phyloP scores from a whole-genome alignment of 139 green algal species.

The Coccomyxa sp. region DNA sequence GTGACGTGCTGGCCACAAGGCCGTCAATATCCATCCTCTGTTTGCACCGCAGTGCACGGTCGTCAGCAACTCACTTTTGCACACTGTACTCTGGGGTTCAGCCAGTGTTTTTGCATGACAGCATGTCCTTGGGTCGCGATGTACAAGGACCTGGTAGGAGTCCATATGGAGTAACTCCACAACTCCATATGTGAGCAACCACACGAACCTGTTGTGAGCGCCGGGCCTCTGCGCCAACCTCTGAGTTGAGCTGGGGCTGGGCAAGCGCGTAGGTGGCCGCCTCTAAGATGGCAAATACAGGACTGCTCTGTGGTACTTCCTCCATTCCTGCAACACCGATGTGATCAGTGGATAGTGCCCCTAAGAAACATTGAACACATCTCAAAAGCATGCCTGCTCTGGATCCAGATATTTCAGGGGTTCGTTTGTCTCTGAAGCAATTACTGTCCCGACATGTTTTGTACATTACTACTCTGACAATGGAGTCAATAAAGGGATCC shows the following conservation, averaged over 20 bases:
- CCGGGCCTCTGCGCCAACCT: slow-evolving; percentile 4
- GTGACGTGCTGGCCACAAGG: slow-evolving; percentile 5
- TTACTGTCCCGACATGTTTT: too few relatives aligned
- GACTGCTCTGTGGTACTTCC: background rate
- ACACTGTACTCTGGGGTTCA: too few relatives aligned
- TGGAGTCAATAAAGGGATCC: too few relatives aligned
- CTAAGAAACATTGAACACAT: too few relatives aligned
- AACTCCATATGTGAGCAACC: background rate
- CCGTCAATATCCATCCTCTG: slow-evolving; percentile 29
- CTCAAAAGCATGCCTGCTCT: too few relatives aligned
- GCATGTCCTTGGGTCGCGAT: too few relatives aligned
- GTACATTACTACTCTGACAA: too few relatives aligned
- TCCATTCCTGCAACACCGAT: background rate
- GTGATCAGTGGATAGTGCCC: too few relatives aligned
- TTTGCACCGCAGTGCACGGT: background rate
- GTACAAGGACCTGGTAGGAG: too few relatives aligned
- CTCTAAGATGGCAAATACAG: slow-evolving; percentile 21
- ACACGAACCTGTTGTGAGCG: slow-evolving; percentile 11
- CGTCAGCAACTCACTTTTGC: background rate
- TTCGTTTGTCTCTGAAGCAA: too few relatives aligned
- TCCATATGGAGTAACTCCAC: background rate
- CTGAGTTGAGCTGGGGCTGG: slow-evolving; percentile 18
- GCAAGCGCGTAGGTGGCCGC: background rate
- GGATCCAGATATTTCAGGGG: too few relatives aligned
- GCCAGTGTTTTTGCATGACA: too few relatives aligned